Conservation (phyloP, 2,329 filamentous ascomycete genomes). For the Cytospora piceae region DNA sequence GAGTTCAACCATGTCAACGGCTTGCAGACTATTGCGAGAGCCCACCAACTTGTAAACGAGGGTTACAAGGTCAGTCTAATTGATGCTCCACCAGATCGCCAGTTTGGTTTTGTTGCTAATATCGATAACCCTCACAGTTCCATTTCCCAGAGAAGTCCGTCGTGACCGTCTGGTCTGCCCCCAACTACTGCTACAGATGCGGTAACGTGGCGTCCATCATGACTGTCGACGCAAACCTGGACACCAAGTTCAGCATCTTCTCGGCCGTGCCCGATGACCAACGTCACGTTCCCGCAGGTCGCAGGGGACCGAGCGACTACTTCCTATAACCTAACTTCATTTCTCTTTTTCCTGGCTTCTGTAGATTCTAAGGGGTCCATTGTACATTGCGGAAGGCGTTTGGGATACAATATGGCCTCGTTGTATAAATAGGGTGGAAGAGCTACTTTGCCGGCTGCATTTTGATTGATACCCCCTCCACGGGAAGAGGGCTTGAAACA, state of each 20-base stretch:
- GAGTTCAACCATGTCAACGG: constrained; percentile 98
- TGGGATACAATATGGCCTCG: constrained; percentile 27
- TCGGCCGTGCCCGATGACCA: constrained; percentile 85
- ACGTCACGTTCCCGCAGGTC: constrained; percentile 75
- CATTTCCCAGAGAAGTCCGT: constrained; percentile 95
- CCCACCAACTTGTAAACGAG: constrained; percentile 98
- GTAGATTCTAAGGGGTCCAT: constrained; percentile 29
- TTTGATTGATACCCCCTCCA: constrained; percentile 31
- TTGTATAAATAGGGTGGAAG: constrained; percentile 30
- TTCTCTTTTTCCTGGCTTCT: constrained; percentile 18
- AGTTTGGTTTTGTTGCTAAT: constrained; percentile 32
- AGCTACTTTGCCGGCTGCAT: constrained; percentile 27
- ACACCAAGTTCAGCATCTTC: constrained; percentile 92
- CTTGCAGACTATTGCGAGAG: constrained; percentile 91
- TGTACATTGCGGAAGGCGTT: constrained; percentile 31
- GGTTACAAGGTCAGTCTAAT: constrained; percentile 83
- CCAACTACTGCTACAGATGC: constrained; percentile 93
- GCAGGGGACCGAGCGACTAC: constrained; percentile 70
- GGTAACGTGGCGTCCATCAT: constrained; percentile 97
- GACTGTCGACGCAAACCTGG: constrained; percentile 82
- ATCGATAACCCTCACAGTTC: constrained; percentile 58
- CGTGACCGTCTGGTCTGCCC: constrained; percentile 97
- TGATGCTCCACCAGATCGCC: neutral
- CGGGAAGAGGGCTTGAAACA: constrained; percentile 29
- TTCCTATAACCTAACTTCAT: constrained; percentile 57